Base-by-base conservation (phyloP, 768 basidiomycete genomes). In the Chalciporus chontae region DNA sequence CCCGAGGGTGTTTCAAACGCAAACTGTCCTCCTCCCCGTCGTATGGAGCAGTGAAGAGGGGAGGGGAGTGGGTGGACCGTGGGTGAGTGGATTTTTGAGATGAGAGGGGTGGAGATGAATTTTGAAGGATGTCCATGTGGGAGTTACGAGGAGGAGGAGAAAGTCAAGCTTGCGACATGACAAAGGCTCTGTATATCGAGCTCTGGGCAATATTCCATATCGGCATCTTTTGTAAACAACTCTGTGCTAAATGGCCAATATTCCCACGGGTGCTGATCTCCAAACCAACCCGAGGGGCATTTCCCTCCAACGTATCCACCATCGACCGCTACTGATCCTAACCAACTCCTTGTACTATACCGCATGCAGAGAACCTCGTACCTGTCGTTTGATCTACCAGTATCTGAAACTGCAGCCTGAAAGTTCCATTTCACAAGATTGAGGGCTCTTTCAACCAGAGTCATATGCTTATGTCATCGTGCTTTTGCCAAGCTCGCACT, bases 171-270 rank as follows among this genome's bases (percentile, higher is more conserved):
- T 61, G 66, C 60, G 56, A 68, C 68, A 68, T 68, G 66, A 68
- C 66, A 68, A 68, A 68, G 66, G 68, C 66, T 57, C 61, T 62
- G 66, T 68, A 68, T 69, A 68, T 68, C 63, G 68, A 64, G 66
- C 64, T 65, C 66, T 64, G 62, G n/a, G 56, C 65, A 64, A 68
- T 69, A 68, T 68, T 66, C 66, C 64, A 66, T 68, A 68, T 69
- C 68, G 64, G 66, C 66, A 67, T 55, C 59, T 68, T 65, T 67
- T 69, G 67, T 63, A 61, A 55, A 54, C 65, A 57, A 54, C 57
- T 60, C 57, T 63, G 54, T 64, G 57, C 55, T 59, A 65, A 69
- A 32, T 40, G 54, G 51, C 34, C 51, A 31, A 56, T 45, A 45
- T 69, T 68, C 66, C 58, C 66, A 68, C 66, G 55, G 45, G 31